These are phyloP conservation scores for Cyanidiococcus yangmingshanensis DNA, from an alignment of 23 red algal genomes.

Conservation along the genomic window DNA sequence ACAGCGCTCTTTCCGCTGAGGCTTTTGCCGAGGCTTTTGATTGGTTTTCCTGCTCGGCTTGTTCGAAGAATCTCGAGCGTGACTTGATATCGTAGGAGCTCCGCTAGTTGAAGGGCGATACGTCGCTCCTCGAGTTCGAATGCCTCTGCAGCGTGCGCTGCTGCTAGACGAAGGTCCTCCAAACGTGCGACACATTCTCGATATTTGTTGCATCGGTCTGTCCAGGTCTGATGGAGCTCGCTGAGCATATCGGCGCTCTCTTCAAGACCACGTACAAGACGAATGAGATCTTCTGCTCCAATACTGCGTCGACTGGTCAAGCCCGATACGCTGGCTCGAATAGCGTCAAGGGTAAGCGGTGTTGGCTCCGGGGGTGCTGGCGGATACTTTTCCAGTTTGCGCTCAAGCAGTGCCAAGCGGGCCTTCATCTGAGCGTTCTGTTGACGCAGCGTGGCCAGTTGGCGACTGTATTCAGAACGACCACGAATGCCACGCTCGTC, in stretches of 20 bases:
- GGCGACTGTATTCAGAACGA: neutral
- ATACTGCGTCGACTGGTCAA: neutral
- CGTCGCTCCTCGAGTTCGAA: constrained; percentile 3
- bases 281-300: constrained; percentile 1
- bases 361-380: constrained; percentile 10
- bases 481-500: too few species aligned
- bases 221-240: neutral
- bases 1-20: neutral
- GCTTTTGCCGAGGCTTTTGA: neutral
- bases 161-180: constrained; percentile 1
- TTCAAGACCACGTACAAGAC: neutral
- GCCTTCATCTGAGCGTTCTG: constrained; percentile 10
- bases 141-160: neutral
- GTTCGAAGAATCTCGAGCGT: constrained; percentile 2
- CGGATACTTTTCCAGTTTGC: constrained; percentile 17
- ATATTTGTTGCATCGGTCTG: neutral
- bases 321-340: neutral
- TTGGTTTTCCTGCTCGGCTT: constrained; percentile 6
- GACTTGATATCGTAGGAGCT: neutral
- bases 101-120: constrained; percentile 7
- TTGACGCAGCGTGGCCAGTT: neutral
- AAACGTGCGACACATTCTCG: neutral
- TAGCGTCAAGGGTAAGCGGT: neutral
- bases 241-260: neutral
- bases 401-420: constrained; percentile 3